Conservation (phyloP, 1,139 yeast genomes). For the Hansenula sp. region DNA sequence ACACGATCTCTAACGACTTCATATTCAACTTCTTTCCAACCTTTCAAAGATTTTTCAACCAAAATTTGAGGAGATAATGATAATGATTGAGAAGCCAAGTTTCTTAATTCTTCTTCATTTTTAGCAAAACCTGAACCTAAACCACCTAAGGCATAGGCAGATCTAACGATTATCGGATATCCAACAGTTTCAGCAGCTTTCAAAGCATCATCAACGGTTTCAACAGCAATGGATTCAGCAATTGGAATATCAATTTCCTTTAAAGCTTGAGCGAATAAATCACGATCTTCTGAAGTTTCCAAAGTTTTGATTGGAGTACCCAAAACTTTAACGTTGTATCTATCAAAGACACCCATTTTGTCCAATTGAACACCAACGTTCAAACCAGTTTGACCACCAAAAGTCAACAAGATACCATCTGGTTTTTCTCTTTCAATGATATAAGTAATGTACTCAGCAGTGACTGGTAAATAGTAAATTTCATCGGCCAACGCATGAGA, state of each 20-base stretch:
- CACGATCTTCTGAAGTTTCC: constrained; percentile 97
- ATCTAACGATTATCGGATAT: constrained; percentile 95
- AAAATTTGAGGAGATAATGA: constrained; percentile 91
- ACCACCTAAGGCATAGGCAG: constrained; percentile 98
- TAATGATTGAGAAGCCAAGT: constrained; percentile 83
- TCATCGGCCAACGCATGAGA: constrained; percentile 95
- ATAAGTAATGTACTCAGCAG: constrained; percentile 91
- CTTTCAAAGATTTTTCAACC: constrained; percentile 95
- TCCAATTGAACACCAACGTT: constrained; percentile 95
- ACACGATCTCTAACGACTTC: constrained; percentile 97
- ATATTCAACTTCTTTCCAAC: constrained; percentile 99
- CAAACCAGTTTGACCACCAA: constrained; percentile 98
- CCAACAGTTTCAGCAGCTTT: constrained; percentile 84
- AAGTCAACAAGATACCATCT: constrained; percentile 90
- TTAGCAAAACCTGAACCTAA: constrained; percentile 96
- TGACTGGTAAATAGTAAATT: constrained; percentile 91
- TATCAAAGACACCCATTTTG: constrained; percentile 87
- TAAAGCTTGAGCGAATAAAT: constrained; percentile 88
- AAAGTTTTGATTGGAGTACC: constrained; percentile 96
- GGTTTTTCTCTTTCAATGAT: constrained; percentile 95
- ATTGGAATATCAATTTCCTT: constrained; percentile 92
- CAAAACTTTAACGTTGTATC: constrained; percentile 87
- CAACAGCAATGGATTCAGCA: constrained; percentile 95
- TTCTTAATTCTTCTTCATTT: constrained; percentile 75
- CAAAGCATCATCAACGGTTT: constrained; percentile 88